Evolutionary conservation across 305 asterid genomes (phyloP), one percentile per base, ranked within the genome.

Genomic region (Fraxinus angustifolia): DNA sequence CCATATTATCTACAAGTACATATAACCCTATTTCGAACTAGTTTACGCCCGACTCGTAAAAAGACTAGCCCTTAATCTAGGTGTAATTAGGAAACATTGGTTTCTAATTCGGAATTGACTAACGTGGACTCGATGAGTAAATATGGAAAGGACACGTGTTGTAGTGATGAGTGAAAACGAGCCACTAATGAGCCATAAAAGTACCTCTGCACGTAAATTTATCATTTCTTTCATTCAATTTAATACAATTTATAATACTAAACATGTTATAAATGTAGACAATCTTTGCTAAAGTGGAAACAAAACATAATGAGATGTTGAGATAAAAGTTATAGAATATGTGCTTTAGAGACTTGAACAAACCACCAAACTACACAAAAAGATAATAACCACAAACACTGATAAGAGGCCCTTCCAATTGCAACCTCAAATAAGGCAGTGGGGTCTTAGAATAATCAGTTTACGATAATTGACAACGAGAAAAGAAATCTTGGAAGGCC

Each of bases 311-410:
- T 3, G 8, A n/a, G 23, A 50, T 1, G 6, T 5, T 16, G 8
- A 12, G 23, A 50, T 50, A 50, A 14, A 50, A 50, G 62, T 50
- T 4, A 50, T 50, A n/a, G 62, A n/a, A 53, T n/a, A n/a, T 53
- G 62, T 6, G 10, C 62, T 53, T 53, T 53, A n/a, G 16, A n/a
- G 62, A 4, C 2, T 50, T 50, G 23, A 48, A 48, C 2, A 48
- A 53, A 53, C 2, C 62, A n/a, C 62, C 6, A 53, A 53, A 53
- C 23, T 53, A 17, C 23, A 5, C 65, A 5, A 53, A 16, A 78
- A 14, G 3, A 38, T 6, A 30, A 58, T 58, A 78, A 79, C 65
- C 85, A 73, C 80, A 79, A 33, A 62, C 12, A 35, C 8, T 35
- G 11, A 72, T 34, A 11, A n/a, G 48, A 72, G 36, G 36, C 76